Evolutionary conservation across 2,329 filamentous ascomycete genomes (phyloP), one percentile per base, ranked within the genome.

Genomic region (Drechslerella dactyloides): DNA sequence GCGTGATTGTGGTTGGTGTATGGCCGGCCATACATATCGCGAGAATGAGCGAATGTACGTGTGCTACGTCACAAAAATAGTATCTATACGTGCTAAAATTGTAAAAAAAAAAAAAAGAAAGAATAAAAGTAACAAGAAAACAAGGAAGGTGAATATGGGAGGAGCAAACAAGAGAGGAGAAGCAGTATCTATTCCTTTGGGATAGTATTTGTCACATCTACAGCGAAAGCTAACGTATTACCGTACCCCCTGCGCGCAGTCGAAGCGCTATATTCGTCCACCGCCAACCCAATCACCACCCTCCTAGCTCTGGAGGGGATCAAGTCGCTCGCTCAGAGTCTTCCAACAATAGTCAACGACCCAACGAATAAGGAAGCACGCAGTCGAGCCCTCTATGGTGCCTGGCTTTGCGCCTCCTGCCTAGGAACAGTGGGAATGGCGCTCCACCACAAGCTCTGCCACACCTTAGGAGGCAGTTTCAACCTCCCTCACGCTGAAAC

Each of bases 361-460:
- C 81, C 83, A 0, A 75, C 79, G 1, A 82, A 81, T 5, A 70
- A 77, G 37, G 77, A 80, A 2, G 85, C 85, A 1, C 82, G 86
- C 1, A 82, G 81, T 1, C 78, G 78, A 1, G 86, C 85, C 13
- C 82, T 85, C 0, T 87, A 88, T 75, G 87, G 86, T 21, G 86
- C 87, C 40, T 89, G 85, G 85, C 83, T 89, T 0, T 88, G 85
- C 74, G 86, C 85, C 33, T 83, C 81, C 23, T 87, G 85, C 74
- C 81, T 88, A 0, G 86, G 86, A 4, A 83, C 80, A 66, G 84
- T 85, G 1, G 83, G 83, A 59, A 88, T 89, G 85, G 83, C 85
- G 1, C 82, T 89, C 13, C 87, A 89, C 76, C 87, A 89, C 78
- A 89, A 89, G 77, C 82, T 89, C 1, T 88, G 86, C 79, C 87